Conservation (phyloP, 257 asterid species). For the Solanum pinnatisectum region DNA sequence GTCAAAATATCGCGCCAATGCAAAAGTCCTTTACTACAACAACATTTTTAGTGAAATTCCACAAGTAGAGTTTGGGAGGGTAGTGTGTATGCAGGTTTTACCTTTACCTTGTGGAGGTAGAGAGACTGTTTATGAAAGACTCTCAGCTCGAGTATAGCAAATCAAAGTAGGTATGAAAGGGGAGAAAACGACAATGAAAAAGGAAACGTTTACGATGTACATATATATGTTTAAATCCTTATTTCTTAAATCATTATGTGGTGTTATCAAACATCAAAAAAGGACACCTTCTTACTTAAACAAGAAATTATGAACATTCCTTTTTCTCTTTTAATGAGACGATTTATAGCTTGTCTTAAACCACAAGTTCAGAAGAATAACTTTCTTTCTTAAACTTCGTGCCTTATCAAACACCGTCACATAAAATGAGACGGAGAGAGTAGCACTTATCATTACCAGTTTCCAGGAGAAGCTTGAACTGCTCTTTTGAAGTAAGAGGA, state of each 20-base stretch:
- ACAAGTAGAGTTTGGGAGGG: neutral
- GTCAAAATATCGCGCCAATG: neutral
- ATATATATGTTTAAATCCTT: neutral
- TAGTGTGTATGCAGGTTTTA: too few species aligned
- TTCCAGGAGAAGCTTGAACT: slow-evolving; percentile 42
- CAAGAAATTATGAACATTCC: neutral
- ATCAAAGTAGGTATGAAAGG: neutral
- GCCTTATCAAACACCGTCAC: neutral
- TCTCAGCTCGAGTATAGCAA: neutral
- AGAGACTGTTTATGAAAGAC: too few species aligned
- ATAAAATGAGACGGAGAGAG: neutral
- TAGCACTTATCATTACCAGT: slow-evolving; percentile 46
- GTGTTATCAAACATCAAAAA: neutral
- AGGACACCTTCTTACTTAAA: neutral
- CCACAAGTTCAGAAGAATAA: neutral
- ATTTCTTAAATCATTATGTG: neutral
- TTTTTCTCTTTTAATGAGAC: neutral
- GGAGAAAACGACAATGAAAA: neutral
- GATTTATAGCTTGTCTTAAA: neutral
- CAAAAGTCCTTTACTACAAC: neutral
- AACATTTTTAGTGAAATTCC: rapidly evolving
- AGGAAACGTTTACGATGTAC: neutral
- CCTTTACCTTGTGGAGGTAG: neutral
- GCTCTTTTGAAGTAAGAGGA: slow-evolving; percentile 49
- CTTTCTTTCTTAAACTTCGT: neutral